Percentiles rank a stretch among this genome's conserved stretches.
phyloP scores from a whole-genome alignment of 108 stramenopile species.

The Skeletonema potamos region DNA sequence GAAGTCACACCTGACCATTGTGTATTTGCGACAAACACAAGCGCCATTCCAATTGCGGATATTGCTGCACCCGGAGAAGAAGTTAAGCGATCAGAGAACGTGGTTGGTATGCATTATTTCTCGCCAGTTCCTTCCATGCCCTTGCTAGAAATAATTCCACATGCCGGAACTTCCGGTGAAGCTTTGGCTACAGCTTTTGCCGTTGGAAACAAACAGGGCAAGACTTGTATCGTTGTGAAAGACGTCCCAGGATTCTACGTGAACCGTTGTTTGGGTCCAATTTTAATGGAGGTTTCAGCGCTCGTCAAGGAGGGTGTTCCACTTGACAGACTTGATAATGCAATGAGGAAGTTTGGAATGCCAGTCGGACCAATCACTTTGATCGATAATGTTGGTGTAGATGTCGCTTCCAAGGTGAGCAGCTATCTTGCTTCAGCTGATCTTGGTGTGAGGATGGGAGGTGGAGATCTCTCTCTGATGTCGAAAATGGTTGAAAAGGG shows the following conservation, averaged over 20 bases:
- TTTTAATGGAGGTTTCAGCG: slow-evolving; percentile 88
- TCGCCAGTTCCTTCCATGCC: slow-evolving; percentile 98
- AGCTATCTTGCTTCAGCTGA: slow-evolving; percentile 92
- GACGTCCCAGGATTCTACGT: slow-evolving; percentile 99
- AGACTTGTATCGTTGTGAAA: slow-evolving; percentile 97
- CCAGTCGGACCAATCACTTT: slow-evolving; percentile 88
- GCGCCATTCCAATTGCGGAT: slow-evolving; percentile 96
- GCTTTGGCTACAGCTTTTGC: slow-evolving; percentile 91
- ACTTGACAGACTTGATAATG: slow-evolving; percentile 88
- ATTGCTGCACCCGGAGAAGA: slow-evolving; percentile 87
- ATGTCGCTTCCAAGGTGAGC: slow-evolving; percentile 93
- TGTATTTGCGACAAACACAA: slow-evolving; percentile 98
- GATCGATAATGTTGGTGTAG: slow-evolving; percentile 91
- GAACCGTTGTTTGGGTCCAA: slow-evolving; percentile 98
- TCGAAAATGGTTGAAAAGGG: slow-evolving; percentile 95
- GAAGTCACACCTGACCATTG: slow-evolving; percentile 89
- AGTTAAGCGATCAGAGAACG: slow-evolving; percentile 87
- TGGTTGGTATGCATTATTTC: slow-evolving; percentile 99
- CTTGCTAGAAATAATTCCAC: slow-evolving; percentile 97
- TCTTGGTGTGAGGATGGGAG: slow-evolving; percentile 93
- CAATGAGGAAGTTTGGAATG: slow-evolving; percentile 93
- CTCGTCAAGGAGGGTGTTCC: slow-evolving; percentile 85
- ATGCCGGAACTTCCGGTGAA: slow-evolving; percentile 83
- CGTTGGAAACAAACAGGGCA: slow-evolving; percentile 98
- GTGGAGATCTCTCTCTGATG: slow-evolving; percentile 92